These are phyloP conservation scores for Amniculicola lignicola DNA, from an alignment of 495 filamentous ascomycete species.

Conservation along the genomic window DNA sequence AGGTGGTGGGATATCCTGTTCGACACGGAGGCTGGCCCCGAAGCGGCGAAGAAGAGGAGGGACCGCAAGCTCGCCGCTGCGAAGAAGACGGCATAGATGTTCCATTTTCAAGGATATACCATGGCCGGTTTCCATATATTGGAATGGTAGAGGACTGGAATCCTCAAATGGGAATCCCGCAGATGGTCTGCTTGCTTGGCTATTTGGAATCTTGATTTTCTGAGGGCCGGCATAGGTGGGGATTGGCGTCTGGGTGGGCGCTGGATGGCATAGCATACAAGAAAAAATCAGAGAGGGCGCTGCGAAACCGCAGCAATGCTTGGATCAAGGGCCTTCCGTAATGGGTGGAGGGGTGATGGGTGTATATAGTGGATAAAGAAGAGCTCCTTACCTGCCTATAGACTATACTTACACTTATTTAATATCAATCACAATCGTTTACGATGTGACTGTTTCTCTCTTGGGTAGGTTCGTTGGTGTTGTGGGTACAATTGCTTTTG, in stretches of 20 bases:
- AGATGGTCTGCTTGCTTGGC: too few relatives aligned
- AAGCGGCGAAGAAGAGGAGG: conserved; percentile 77
- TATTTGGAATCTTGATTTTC: too few relatives aligned
- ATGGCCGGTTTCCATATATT: neutral
- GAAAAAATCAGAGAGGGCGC: too few relatives aligned
- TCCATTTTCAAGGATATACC: too few relatives aligned
- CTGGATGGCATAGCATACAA: too few relatives aligned
- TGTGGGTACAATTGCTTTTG: too few relatives aligned
- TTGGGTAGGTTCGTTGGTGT: neutral
- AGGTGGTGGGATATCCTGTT: conserved; percentile 96
- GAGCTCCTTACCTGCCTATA: neutral
- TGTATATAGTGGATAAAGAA: neutral
- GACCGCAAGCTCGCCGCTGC: conserved; percentile 67
- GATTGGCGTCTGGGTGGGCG: too few relatives aligned
- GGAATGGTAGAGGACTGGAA: too few relatives aligned
- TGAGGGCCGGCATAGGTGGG: too few relatives aligned
- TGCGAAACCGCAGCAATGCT: too few relatives aligned
- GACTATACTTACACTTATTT: neutral
- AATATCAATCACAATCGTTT: neutral
- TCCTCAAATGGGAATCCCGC: too few relatives aligned
- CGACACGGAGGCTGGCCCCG: conserved; percentile 88
- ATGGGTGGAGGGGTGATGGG: neutral
- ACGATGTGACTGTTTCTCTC: neutral
- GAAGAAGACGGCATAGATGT: conserved; percentile 62
- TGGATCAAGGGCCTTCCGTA: neutral